phyloP scores from a whole-genome alignment of 169 alveolate genomes.

The Babesia bigemina region DNA sequence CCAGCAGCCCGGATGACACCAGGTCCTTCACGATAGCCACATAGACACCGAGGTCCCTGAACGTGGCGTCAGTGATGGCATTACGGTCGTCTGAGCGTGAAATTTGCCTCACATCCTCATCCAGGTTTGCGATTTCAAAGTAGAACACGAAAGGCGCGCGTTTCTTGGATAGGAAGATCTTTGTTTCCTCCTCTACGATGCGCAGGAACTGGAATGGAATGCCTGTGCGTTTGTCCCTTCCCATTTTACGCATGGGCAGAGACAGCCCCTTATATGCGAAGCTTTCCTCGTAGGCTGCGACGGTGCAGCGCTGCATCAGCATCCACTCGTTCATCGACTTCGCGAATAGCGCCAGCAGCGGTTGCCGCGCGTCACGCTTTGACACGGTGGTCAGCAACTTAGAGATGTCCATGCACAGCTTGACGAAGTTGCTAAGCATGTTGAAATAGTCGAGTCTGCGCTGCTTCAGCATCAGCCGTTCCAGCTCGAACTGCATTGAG shows the following conservation, averaged over 20 bases:
- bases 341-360: constrained; percentile 58
- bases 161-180: constrained; percentile 81
- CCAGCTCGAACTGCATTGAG: constrained; percentile 77
- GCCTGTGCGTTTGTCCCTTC: constrained; percentile 32
- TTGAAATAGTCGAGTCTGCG: constrained; percentile 87
- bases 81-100: constrained; percentile 3
- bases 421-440: constrained; percentile 79
- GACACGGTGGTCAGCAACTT: constrained; percentile 72
- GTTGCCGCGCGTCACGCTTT: constrained; percentile 70
- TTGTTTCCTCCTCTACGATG: constrained; percentile 79
- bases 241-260: constrained; percentile 71
- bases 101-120: constrained; percentile 75
- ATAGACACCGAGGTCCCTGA: constrained; percentile 54
- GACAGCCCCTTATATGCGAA: constrained; percentile 81
- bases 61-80: constrained; percentile 6
- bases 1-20: constrained; percentile 40
- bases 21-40: constrained; percentile 67
- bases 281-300: constrained; percentile 79
- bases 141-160: constrained; percentile 87
- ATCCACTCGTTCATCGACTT: constrained; percentile 83
- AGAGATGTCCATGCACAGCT: constrained; percentile 76
- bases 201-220: constrained; percentile 77
- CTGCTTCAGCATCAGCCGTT: constrained; percentile 84
- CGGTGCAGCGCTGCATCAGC: constrained; percentile 78
- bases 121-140: constrained; percentile 87